Conservation (phyloP, 2,329 filamentous ascomycete species). For the Xylaria sp. region DNA sequence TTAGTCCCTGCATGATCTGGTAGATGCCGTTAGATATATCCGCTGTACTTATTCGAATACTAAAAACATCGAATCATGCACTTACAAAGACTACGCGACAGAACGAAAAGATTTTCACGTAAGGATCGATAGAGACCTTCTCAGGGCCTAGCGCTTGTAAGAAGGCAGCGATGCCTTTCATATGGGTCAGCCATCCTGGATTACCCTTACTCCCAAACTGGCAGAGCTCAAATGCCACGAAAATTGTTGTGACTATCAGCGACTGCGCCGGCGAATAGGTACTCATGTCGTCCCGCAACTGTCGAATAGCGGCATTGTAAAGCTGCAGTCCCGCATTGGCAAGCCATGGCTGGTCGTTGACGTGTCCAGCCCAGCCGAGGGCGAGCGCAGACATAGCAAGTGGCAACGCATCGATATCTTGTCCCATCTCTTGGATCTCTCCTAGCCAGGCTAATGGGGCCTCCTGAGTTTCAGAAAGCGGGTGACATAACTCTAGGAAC, state of each 20-base stretch:
- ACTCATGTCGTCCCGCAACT: constrained; percentile 35
- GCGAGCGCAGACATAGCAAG: constrained; percentile 40
- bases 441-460: constrained; percentile 37
- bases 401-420: constrained; percentile 37
- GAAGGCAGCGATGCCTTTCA: constrained; percentile 36
- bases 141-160: constrained; percentile 35
- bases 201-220: constrained; percentile 39
- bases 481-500: constrained; percentile 36
- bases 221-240: constrained; percentile 39
- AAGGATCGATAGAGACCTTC: constrained; percentile 34
- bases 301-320: constrained; percentile 36
- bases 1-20: constrained; percentile 36
- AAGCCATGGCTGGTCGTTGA: constrained; percentile 30
- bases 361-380: constrained; percentile 39
- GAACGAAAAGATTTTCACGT: constrained; percentile 35
- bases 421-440: constrained; percentile 32
- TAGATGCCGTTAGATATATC: constrained; percentile 4
- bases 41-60: too few species aligned
- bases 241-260: constrained; percentile 35
- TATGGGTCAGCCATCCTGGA: constrained; percentile 37
- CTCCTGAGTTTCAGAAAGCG: constrained; percentile 29
- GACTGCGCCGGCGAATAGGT: constrained; percentile 33
- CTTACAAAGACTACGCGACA: constrained; percentile 39
- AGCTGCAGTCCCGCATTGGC: constrained; percentile 38
- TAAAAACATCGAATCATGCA: neutral